Evolutionary conservation across 805 yeast genomes (phyloP), one percentile per base, ranked within the genome.

Genomic region (Brettanomyces naardenensis): DNA sequence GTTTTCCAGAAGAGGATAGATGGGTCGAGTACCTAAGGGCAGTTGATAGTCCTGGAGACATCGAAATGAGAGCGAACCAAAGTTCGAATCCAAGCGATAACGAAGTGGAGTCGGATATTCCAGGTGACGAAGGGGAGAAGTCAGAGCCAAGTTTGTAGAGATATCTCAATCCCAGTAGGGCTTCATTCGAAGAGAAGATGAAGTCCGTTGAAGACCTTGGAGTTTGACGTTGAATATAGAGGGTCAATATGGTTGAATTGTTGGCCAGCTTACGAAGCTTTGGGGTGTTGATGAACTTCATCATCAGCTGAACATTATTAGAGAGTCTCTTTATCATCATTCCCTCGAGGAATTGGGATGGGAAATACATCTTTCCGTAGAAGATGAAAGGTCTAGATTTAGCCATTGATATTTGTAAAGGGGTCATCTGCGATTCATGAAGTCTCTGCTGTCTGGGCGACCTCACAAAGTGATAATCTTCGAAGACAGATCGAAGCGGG

Each of bases 41-140:
- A 2, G 94, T 75, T 0, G 95, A 85, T 15, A 89, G 55, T 0
- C 97, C 97, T 0, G 97, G 97, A 42, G 90, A 80, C 71, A 86
- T 80, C 33, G 84, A 80, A 32, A 71, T 58, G 1, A 87, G 75
- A 1, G 95, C 95, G 48, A 82, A 83, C 90, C 95, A 92, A 4
- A 87, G 45, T 60, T 92, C 98, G 7, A 82, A 74, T 1, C 98
- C 98, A 0, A 85, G 47, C 78, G 69, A 31, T 76, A 76, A 11
- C 7, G 92, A 78, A 41, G 62, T 54, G 5, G 59, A 43, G 23
- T 54, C 51, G 15, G 34, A 32, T 7, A 22, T 33, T 9, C 35
- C 27, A 5, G 37, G 36, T 4, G 40, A n/a, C 15, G 42, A 37
- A 7, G 36, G 34, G 15, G 30, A 26, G 19, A 34, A 20, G 10